Evolutionary conservation across 345 rosid genomes (phyloP).

Genomic region (Psidium guajava): DNA sequence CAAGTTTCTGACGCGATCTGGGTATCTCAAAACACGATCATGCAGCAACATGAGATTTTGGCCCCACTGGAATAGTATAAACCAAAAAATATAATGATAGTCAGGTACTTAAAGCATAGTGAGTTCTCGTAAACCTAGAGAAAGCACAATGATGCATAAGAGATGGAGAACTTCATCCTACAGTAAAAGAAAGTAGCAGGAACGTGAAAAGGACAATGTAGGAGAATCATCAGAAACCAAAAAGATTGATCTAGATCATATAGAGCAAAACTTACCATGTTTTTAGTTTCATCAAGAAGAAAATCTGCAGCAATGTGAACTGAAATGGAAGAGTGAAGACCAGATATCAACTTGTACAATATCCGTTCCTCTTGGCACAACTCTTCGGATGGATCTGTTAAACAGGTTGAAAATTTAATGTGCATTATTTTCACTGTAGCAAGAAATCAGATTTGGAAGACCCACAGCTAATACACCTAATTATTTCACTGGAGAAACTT

Average conservation of each 20-base stretch:
- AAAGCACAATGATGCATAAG: neutral
- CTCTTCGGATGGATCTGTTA: conserved; percentile 63
- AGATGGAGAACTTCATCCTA: neutral
- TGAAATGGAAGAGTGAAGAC: conserved; percentile 93
- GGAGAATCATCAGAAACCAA: neutral
- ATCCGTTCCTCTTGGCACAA: conserved; percentile 78
- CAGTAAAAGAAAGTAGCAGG: neutral
- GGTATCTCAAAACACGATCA: conserved; percentile 74
- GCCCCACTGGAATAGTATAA: conserved; percentile 70
- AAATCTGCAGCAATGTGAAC: conserved; percentile 83
- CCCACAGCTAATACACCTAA: neutral
- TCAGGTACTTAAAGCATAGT: neutral
- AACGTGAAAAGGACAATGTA: neutral
- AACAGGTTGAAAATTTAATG: neutral
- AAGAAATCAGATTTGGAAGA: neutral
- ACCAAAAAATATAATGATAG: neutral
- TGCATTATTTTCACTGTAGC: neutral
- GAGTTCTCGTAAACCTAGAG: neutral
- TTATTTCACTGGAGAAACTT: neutral
- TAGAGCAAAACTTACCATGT: conserved; percentile 23
- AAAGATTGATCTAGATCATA: neutral
- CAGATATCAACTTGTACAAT: conserved; percentile 87
- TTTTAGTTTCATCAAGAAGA: conserved; percentile 70
- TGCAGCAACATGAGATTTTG: conserved; percentile 70
- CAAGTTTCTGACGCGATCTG: conserved; percentile 77